Percentiles rank a stretch among this genome's conserved stretches.
Evolutionary conservation across 768 basidiomycete genomes (phyloP).

Genomic region (Amanita polypyramis): DNA sequence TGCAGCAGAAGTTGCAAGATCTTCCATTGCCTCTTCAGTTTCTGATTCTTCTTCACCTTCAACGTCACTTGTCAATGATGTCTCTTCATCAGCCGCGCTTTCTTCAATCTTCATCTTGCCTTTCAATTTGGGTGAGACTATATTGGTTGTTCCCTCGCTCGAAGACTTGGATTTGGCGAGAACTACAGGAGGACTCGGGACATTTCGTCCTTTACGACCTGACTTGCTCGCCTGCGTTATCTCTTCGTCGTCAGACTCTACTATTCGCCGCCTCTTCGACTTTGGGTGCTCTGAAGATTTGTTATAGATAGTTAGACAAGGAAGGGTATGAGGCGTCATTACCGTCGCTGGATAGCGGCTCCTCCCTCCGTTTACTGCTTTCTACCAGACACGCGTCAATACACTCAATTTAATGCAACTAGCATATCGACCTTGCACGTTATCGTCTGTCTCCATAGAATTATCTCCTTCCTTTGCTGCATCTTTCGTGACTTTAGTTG

Average conservation of each 20-base stretch:
- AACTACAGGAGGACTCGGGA: not conserved
- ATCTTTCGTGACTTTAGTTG: constrained; percentile 18
- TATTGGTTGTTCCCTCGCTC: not conserved
- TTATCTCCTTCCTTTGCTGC: constrained; percentile 14
- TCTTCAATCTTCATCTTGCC: constrained; percentile 19
- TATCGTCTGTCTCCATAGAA: not conserved
- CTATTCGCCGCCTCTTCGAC: constrained; percentile 41
- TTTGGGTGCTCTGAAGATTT: constrained; percentile 20
- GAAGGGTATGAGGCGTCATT: not conserved
- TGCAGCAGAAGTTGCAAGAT: constrained; percentile 30
- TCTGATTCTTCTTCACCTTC: constrained; percentile 24
- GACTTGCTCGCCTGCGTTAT: constrained; percentile 11
- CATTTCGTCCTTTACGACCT: constrained; percentile 2
- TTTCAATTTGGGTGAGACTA: not conserved
- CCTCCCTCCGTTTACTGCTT: constrained; percentile 30
- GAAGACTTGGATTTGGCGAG: not conserved
- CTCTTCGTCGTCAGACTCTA: constrained; percentile 46
- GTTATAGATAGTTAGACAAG: constrained; percentile 1
- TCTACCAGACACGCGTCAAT: constrained; percentile 18
- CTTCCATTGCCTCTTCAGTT: constrained; percentile 20
- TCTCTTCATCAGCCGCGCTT: constrained; percentile 17
- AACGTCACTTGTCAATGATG: constrained; percentile 13
- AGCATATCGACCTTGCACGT: not conserved
- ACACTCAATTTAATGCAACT: not conserved
- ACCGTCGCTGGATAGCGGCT: constrained; percentile 9